These are phyloP conservation scores for Paecilomyces sp. DNA, from an alignment of 2,329 filamentous ascomycete species.

Conservation along the genomic window DNA sequence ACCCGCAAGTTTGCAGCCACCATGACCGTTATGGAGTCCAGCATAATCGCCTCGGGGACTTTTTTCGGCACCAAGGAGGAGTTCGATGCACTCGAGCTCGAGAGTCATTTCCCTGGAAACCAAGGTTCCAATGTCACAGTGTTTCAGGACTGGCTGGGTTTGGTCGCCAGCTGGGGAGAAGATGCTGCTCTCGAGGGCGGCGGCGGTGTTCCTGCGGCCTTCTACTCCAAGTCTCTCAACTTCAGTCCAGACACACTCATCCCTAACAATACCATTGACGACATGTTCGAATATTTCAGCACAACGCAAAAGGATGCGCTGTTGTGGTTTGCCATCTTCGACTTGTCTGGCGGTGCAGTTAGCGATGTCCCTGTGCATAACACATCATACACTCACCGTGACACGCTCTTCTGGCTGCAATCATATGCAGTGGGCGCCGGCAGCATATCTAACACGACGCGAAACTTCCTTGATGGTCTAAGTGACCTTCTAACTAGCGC, in stretches of 20 bases:
- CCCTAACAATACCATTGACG: constrained; percentile 36
- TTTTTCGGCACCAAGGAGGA: constrained; percentile 56
- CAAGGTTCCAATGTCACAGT: constrained; percentile 13
- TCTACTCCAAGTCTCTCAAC: constrained; percentile 53
- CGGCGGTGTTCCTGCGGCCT: constrained; percentile 42
- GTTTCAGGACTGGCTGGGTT: constrained; percentile 22
- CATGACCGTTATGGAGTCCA: constrained; percentile 48
- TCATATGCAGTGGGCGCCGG: constrained; percentile 50
- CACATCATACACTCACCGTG: constrained; percentile 57
- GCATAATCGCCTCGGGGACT: constrained; percentile 51
- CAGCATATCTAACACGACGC: constrained; percentile 38
- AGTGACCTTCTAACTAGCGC: constrained; percentile 28
- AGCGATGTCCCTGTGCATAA: constrained; percentile 49
- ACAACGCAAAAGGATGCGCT: constrained; percentile 43
- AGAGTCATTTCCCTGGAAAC: constrained; percentile 16
- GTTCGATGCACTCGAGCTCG: constrained; percentile 36
- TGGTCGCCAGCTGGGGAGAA: constrained; percentile 18
- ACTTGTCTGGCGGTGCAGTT: constrained; percentile 54
- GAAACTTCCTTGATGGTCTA: constrained; percentile 46
- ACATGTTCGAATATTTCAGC: constrained; percentile 51
- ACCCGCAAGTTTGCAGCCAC: constrained; percentile 53
- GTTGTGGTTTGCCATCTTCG: constrained; percentile 57
- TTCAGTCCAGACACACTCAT: constrained; percentile 46
- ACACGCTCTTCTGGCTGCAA: constrained; percentile 59
- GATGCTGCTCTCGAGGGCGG: constrained; percentile 14